Base-by-base conservation (phyloP, 805 yeast species). In the Lipomyces chichibuensis region DNA sequence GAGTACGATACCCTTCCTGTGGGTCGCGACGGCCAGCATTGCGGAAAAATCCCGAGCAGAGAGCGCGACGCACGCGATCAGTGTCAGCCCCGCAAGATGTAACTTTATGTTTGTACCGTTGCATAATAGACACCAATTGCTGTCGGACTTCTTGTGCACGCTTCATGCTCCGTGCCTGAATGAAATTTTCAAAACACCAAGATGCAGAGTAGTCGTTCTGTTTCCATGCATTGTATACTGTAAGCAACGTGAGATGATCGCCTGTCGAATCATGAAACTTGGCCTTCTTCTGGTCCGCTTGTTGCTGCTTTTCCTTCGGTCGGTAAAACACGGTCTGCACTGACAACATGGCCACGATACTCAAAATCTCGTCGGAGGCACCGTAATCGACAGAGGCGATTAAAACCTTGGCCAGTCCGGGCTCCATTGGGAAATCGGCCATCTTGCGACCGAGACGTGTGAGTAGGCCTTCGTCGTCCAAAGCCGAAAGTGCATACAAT, bases 351-450 rank as follows among this genome's bases (percentile, higher is more conserved):
- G 98, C 83, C 13, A 92, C 84, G 13, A 95, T 85, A 0, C 92
- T 85, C 23, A 92, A 75, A 1, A 92, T 82, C 69, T 91, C 95
- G 2, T 83, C 83, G 1, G 88, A 82, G 59, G 96, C 92, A 0
- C 84, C 81, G 60, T 81, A 82, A 14, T 82, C 82, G 0, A 84
- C 85, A 60, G 96, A 87, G 0, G 86, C 80, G 13, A 94, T 77
- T 39, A 95, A 75, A 6, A 88, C 87, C 75, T 90, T 91, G 7
- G 97, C 88, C 73, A 92, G 83, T 82, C 91, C 91, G 3, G 98
- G 98, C 72, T 92, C 96, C 69, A 93, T 84, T 0, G 99, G 99
- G 72, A 93, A 91, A 66, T 88, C 92, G 1, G 97, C 89, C 97
- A 95, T 93, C 69, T 86, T 85, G 55, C 89, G 78, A 0, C 99